Evolutionary conservation across 768 basidiomycete genomes (phyloP).

Genomic region (Podaxis sp.): DNA sequence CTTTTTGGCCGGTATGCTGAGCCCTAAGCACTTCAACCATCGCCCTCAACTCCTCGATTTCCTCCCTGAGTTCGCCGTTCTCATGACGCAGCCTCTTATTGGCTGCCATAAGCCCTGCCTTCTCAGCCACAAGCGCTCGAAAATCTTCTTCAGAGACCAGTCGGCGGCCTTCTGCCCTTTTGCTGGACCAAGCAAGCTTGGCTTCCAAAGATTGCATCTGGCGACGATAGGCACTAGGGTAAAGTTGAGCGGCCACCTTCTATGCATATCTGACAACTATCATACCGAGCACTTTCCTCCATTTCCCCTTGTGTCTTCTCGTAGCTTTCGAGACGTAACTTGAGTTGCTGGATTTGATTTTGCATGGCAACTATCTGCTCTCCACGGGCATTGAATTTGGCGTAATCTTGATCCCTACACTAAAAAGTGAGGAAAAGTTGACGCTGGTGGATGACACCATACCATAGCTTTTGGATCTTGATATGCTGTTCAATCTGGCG

Average conservation of each 20-base stretch:
- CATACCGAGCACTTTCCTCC: slow-evolving; percentile 59
- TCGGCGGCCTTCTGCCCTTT: slow-evolving; percentile 31
- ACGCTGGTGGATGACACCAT: slow-evolving; percentile 17
- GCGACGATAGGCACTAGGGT: slow-evolving; percentile 47
- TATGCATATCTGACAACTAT: slow-evolving; percentile 1
- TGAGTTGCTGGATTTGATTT: slow-evolving; percentile 60
- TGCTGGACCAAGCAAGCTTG: slow-evolving; percentile 42
- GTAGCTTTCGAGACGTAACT: slow-evolving; percentile 55
- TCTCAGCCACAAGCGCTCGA: slow-evolving; percentile 41
- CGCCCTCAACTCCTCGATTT: slow-evolving; percentile 57
- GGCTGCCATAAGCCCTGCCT: slow-evolving; percentile 37
- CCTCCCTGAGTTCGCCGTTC: slow-evolving; percentile 43
- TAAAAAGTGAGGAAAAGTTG: neutral
- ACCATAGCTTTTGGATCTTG: slow-evolving; percentile 78
- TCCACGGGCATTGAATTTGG: slow-evolving; percentile 60
- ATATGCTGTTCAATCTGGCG: slow-evolving; percentile 79
- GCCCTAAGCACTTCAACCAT: slow-evolving; percentile 67
- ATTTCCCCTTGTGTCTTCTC: slow-evolving; percentile 48
- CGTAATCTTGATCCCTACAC: slow-evolving; percentile 70
- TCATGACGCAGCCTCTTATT: slow-evolving; percentile 54
- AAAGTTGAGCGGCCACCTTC: slow-evolving; percentile 1
- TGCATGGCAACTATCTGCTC: slow-evolving; percentile 54
- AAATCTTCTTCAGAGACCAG: slow-evolving; percentile 36
- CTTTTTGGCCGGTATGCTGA: slow-evolving; percentile 42
- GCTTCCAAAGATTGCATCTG: slow-evolving; percentile 62